Percentiles rank a stretch among this genome's conserved stretches.
Conservation (phyloP, 192 early-diverging fungal species). For the Coemansia nantahalensis region DNA sequence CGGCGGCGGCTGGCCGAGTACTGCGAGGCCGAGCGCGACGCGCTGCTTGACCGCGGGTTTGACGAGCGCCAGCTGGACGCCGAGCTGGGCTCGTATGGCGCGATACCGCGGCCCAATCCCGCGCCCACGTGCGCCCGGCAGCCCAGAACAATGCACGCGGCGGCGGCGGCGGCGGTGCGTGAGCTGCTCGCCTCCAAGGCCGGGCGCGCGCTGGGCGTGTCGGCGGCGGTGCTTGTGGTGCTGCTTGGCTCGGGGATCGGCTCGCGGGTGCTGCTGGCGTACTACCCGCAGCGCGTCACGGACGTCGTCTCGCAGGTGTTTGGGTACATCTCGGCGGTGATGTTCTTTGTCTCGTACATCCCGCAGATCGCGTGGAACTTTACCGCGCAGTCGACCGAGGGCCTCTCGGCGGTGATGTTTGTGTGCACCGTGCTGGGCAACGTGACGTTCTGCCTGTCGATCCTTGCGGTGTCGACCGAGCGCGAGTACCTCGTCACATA, state of each 20-base stretch:
- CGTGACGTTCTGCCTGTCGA: constrained; percentile 50
- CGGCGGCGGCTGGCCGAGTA: constrained; percentile 35
- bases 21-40: constrained; percentile 35
- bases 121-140: too few relatives aligned
- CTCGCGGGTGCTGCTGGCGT: constrained; percentile 25
- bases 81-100: constrained; percentile 3
- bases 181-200: constrained; percentile 17
- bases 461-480: constrained; percentile 36
- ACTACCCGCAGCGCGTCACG: constrained; percentile 38
- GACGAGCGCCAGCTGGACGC: constrained; percentile 5
- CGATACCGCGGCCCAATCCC: constrained; percentile 6
- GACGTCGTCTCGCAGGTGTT: constrained; percentile 61
- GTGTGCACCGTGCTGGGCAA: constrained; percentile 80
- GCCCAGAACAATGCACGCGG: too few relatives aligned
- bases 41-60: constrained; percentile 34
- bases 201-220: constrained; percentile 20
- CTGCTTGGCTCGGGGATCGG: constrained; percentile 18
- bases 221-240: constrained; percentile 15
- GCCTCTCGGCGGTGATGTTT: constrained; percentile 81
- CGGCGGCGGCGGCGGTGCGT: constrained; percentile 8
- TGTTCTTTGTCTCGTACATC: constrained; percentile 71
- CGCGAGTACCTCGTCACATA: constrained; percentile 36
- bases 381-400: constrained; percentile 67
- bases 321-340: constrained; percentile 69
- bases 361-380: constrained; percentile 85